Evolutionary conservation across 331 rosid species (phyloP).

Genomic region (Pyracantha coccinea): DNA sequence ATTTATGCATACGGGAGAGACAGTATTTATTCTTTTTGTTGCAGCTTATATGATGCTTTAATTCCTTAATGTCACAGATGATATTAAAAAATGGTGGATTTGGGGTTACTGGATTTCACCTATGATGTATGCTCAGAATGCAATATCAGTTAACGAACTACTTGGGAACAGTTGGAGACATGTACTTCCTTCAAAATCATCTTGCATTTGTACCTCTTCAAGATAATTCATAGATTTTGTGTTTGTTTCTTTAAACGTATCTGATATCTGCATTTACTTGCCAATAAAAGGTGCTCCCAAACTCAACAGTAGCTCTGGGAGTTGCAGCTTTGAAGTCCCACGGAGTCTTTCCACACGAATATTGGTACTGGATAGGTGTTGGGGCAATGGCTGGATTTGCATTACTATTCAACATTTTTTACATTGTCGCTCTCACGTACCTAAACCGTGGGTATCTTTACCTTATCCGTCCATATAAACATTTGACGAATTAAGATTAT

Average conservation of each 20-base stretch:
- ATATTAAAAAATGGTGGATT: constrained; percentile 47
- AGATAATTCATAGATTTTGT: background rate
- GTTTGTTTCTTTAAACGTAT: background rate
- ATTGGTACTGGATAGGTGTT: constrained; percentile 75
- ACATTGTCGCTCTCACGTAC: constrained; percentile 46
- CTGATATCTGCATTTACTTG: background rate
- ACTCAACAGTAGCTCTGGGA: constrained; percentile 43
- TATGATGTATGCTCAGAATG: constrained; percentile 60
- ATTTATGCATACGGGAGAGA: background rate
- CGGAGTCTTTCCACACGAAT: constrained; percentile 45
- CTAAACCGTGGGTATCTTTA: constrained; percentile 45
- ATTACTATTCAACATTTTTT: constrained; percentile 39
- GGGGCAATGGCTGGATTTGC: constrained; percentile 54
- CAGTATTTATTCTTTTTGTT: background rate
- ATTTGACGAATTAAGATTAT: background rate
- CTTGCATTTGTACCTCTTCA: background rate
- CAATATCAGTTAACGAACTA: constrained; percentile 44
- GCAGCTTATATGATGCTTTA: constrained; percentile 10
- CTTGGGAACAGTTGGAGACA: constrained; percentile 62
- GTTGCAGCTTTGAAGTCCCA: constrained; percentile 43
- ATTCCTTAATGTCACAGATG: constrained; percentile 30
- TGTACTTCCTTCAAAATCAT: constrained; percentile 31
- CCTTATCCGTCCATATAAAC: background rate
- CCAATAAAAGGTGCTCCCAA: constrained; percentile 23
- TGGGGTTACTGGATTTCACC: constrained; percentile 79